These are phyloP conservation scores for Dendrobium catenatum DNA, from an alignment of 106 monocot species.

Conservation along the genomic window DNA sequence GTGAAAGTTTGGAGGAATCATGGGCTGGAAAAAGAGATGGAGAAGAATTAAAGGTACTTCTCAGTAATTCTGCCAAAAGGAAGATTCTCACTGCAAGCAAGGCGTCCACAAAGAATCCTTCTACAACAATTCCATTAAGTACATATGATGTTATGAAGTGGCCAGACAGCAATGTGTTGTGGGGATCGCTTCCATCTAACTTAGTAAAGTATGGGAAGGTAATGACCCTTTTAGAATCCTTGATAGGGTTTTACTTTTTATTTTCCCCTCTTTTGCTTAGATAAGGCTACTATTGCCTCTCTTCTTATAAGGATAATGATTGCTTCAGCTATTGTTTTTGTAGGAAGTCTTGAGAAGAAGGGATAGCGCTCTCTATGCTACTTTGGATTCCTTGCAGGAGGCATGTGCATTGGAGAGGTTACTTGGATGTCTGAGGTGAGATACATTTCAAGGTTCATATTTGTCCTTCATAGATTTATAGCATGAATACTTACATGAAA, in stretches of 20 bases:
- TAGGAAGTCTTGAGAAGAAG: conserved; percentile 53
- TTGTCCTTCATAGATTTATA: too few relatives aligned
- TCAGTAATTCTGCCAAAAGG: conserved; percentile 14
- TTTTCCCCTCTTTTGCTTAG: too few relatives aligned
- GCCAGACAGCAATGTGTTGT: conserved; percentile 28
- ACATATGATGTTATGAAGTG: conserved; percentile 21
- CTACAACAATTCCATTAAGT: background rate
- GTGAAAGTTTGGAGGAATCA: conserved; percentile 7
- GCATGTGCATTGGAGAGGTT: conserved; percentile 43
- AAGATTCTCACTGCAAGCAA: conserved; percentile 15
- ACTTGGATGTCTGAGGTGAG: conserved; percentile 40
- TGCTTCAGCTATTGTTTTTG: background rate
- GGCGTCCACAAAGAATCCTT: conserved; percentile 11
- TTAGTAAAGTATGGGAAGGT: conserved; percentile 54
- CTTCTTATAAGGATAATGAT: background rate
- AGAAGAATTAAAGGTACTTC: conserved; percentile 22
- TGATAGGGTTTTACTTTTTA: background rate
- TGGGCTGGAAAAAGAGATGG: conserved; percentile 14
- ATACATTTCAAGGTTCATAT: background rate
- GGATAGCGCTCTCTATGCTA: conserved; percentile 33
- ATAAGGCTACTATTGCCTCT: background rate
- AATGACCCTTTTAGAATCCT: background rate
- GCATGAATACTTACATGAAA: too few relatives aligned
- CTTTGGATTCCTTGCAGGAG: conserved; percentile 50
- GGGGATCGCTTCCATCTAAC: conserved; percentile 32